These are phyloP conservation scores for Penicillium silybi DNA, from an alignment of 495 filamentous ascomycete genomes.

Conservation along the genomic window DNA sequence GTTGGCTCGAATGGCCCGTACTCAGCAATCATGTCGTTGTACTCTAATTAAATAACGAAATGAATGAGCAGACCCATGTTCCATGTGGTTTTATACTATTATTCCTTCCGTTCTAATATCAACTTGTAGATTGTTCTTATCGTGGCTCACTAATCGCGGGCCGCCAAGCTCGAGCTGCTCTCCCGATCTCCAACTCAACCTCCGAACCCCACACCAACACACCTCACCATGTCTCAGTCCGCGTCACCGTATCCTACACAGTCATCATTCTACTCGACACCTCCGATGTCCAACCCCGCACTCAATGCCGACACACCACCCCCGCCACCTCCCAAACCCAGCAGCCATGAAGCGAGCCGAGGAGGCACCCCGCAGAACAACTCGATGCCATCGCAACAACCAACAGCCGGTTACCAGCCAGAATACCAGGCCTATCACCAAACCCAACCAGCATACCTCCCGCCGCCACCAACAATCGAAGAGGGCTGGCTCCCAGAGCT, in stretches of 20 bases:
- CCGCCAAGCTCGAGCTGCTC: slow-evolving; percentile 13
- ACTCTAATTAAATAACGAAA: not conserved
- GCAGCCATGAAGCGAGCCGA: slow-evolving; percentile 63
- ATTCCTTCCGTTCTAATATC: not conserved
- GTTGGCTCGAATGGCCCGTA: not conserved
- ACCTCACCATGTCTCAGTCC: slow-evolving; percentile 26
- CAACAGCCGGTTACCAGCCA: slow-evolving; percentile 23
- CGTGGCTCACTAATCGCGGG: not conserved
- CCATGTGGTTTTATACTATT: not conserved
- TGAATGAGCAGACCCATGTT: not conserved
- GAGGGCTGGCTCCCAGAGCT: slow-evolving; percentile 65
- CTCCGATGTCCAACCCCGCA: slow-evolving; percentile 27
- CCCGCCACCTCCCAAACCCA: slow-evolving; percentile 68
- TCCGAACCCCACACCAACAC: slow-evolving; percentile 8
- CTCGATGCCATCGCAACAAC: slow-evolving; percentile 30
- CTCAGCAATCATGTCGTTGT: not conserved
- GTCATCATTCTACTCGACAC: slow-evolving; percentile 19
- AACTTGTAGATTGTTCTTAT: not conserved
- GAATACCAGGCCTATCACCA: slow-evolving; percentile 17
- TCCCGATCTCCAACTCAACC: slow-evolving; percentile 13
- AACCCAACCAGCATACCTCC: slow-evolving; percentile 16
- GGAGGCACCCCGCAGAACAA: slow-evolving; percentile 54
- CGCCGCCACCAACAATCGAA: slow-evolving; percentile 37
- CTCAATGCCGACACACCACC: slow-evolving; percentile 56
- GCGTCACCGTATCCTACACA: slow-evolving; percentile 20